Evolutionary conservation across 495 filamentous ascomycete genomes (phyloP).

Genomic region (Cryomyces minteri): DNA sequence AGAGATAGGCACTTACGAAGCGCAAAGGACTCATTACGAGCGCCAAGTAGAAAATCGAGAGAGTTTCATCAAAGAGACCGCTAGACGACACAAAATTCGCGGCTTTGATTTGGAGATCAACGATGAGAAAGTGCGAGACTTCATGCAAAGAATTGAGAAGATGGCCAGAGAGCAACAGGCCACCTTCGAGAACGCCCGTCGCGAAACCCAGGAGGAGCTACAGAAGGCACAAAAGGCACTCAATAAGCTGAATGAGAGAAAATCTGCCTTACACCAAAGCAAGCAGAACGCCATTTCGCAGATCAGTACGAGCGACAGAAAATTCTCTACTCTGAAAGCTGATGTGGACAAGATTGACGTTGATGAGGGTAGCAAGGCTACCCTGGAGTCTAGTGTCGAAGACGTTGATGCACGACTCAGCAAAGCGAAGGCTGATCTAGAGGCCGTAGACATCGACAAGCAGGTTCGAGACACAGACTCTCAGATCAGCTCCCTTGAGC

Average conservation of each 20-base stretch:
- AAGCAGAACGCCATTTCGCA: constrained; percentile 50
- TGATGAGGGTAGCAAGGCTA: constrained; percentile 66
- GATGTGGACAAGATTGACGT: constrained; percentile 51
- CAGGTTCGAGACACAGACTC: constrained; percentile 42
- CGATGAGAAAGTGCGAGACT: constrained; percentile 51
- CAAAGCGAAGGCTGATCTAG: constrained; percentile 39
- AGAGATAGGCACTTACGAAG: constrained; percentile 69
- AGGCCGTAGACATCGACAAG: constrained; percentile 44
- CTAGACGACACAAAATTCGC: constrained; percentile 60
- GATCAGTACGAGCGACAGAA: constrained; percentile 50
- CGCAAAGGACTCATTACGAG: constrained; percentile 74
- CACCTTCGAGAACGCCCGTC: constrained; percentile 51
- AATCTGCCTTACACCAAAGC: constrained; percentile 45
- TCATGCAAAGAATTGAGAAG: constrained; percentile 60
- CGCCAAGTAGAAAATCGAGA: constrained; percentile 51
- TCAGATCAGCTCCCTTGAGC: constrained; percentile 47
- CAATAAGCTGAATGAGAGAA: constrained; percentile 48
- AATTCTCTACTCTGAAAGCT: constrained; percentile 38
- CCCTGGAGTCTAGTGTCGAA: constrained; percentile 50
- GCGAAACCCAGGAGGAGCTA: constrained; percentile 50
- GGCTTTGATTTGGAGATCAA: constrained; percentile 67
- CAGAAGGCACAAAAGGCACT: constrained; percentile 46
- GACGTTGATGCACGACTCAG: constrained; percentile 46
- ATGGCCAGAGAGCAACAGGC: constrained; percentile 59
- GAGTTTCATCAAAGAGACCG: constrained; percentile 56